Evolutionary conservation across 2,329 filamentous ascomycete species (phyloP).

Genomic region (Xylaria hypoxylon): DNA sequence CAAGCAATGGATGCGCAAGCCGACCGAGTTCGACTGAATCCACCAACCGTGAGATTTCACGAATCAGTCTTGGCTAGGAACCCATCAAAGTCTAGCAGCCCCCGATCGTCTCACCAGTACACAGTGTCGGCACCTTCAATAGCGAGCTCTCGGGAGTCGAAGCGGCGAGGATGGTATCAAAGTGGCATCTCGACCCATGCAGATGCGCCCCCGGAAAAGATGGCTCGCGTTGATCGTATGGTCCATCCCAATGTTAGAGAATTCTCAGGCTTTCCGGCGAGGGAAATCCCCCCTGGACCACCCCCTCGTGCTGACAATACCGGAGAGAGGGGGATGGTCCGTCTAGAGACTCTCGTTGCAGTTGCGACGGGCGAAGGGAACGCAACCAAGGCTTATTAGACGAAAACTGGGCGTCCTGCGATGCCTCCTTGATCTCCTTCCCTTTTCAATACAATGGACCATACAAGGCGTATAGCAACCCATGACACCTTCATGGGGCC

Average conservation of each 20-base stretch:
- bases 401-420: background rate
- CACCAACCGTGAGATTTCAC: slow-evolving; percentile 67
- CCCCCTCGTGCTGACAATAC: slow-evolving; percentile 50
- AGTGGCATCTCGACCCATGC: slow-evolving; percentile 57
- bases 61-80: slow-evolving; percentile 54
- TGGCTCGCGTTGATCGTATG: slow-evolving; percentile 66
- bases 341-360: slow-evolving; percentile 72
- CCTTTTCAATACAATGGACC: slow-evolving; percentile 7
- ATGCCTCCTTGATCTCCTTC: background rate
- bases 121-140: slow-evolving; percentile 70
- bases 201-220: slow-evolving; percentile 54
- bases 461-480: slow-evolving; percentile 27
- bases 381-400: slow-evolving; percentile 51
- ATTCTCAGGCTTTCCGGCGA: slow-evolving; percentile 63
- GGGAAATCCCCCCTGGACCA: slow-evolving; percentile 49
- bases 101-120: slow-evolving; percentile 62
- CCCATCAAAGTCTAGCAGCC: slow-evolving; percentile 36
- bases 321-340: slow-evolving; percentile 59
- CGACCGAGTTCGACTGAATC: slow-evolving; percentile 61
- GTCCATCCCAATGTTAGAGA: slow-evolving; percentile 67
- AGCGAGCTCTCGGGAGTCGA: slow-evolving; percentile 68
- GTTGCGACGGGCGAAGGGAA: slow-evolving; percentile 70
- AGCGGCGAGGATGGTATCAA: slow-evolving; percentile 80
- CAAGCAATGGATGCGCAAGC: slow-evolving; percentile 66
- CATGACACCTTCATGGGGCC: background rate